These are phyloP conservation scores for Musa beccarii DNA, from an alignment of 176 grass and related monocot genomes.

Conservation along the genomic window DNA sequence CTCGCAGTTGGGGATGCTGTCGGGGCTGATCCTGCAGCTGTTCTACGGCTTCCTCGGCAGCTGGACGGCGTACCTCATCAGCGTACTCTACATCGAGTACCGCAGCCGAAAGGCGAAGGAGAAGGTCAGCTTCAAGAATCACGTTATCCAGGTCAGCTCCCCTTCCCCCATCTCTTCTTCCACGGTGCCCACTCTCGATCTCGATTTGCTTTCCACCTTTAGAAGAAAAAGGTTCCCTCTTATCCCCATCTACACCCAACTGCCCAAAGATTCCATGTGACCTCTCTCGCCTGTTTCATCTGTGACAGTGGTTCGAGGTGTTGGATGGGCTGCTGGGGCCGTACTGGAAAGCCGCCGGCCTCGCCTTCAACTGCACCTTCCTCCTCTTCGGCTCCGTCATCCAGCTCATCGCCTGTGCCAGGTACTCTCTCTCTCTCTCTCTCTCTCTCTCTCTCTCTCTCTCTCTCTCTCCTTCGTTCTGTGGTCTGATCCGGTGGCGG, in stretches of 20 bases:
- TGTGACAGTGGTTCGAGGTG: slow-evolving; percentile 8
- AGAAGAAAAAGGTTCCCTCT: neutral
- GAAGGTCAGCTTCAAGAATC: slow-evolving; percentile 7
- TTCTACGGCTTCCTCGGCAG: slow-evolving; percentile 5
- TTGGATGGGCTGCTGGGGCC: slow-evolving; percentile 8
- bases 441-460: no score
- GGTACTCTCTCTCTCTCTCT: neutral
- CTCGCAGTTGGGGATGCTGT: slow-evolving; percentile 13
- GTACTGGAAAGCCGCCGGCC: slow-evolving; percentile 3
- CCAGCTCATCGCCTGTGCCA: slow-evolving; percentile 12
- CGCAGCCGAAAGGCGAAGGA: slow-evolving; percentile 3
- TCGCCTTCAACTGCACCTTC: slow-evolving; percentile 15
- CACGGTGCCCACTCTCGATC: neutral
- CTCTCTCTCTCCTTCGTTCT: neutral
- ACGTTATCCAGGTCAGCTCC: neutral
- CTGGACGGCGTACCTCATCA: slow-evolving; percentile 18
- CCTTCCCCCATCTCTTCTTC: neutral
- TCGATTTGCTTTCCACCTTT: no score
- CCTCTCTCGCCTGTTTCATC: no score
- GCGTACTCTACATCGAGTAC: slow-evolving; percentile 10
- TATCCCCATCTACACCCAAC: neutral
- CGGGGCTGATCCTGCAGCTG: neutral
- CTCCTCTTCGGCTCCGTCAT: slow-evolving; percentile 12
- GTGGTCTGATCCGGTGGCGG: neutral
- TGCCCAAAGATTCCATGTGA: neutral